phyloP scores from a whole-genome alignment of 2,329 filamentous ascomycete species.

The Emergomyces africanus region DNA sequence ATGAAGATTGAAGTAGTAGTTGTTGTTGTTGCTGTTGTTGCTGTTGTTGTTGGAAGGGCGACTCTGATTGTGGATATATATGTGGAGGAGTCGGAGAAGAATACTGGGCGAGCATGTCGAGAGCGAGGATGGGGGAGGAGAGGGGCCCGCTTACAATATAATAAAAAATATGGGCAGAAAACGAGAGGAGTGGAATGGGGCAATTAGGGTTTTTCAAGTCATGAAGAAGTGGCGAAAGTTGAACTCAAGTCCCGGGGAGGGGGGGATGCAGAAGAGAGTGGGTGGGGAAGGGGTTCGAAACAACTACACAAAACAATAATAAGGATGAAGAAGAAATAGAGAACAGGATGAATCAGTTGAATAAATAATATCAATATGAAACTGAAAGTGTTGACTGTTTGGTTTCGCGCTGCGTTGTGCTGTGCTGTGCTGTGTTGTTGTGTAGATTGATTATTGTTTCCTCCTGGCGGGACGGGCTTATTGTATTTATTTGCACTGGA shows the following conservation, averaged over 20 bases:
- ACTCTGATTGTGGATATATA: background rate
- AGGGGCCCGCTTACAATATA: background rate
- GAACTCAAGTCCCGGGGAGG: background rate
- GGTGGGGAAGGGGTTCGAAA: background rate
- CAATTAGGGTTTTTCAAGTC: background rate
- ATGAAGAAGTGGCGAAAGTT: background rate
- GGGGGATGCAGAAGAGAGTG: background rate
- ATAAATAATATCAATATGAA: background rate
- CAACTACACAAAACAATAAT: background rate
- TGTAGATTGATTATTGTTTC: background rate
- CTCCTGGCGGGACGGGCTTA: background rate
- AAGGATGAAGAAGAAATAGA: background rate
- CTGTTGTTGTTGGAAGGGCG: background rate
- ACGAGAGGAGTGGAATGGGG: background rate
- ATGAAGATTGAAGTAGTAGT: background rate
- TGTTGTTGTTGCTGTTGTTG: background rate
- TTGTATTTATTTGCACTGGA: background rate
- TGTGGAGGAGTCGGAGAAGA: background rate
- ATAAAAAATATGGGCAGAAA: no score
- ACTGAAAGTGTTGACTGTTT: background rate
- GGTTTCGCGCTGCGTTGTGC: background rate
- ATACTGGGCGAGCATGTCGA: slow-evolving; percentile 3
- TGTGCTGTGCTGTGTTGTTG: background rate
- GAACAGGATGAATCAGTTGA: background rate
- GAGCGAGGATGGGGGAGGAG: background rate